Base-by-base conservation (phyloP, 495 filamentous ascomycete species). In the Penicillium alfredii region DNA sequence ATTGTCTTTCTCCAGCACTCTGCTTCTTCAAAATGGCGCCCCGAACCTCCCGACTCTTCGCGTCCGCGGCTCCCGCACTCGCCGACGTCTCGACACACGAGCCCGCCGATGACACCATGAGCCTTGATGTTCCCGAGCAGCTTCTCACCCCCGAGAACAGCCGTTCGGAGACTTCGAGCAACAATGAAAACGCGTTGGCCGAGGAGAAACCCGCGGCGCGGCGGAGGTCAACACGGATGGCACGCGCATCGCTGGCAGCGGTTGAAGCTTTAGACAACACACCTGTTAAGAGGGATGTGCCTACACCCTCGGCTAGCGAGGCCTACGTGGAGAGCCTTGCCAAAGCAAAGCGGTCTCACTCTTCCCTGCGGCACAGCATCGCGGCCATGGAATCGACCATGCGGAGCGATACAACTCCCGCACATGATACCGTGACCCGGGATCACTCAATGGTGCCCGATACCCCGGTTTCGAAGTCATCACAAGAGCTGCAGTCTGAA, bases 111-210 rank as follows among this genome's bases (percentile, higher is more conserved):
- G 56, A 60, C 41, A 53, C 50, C 38, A 66, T 63, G 56, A 58
- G 46, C 30, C 53, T 69, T 26, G 64, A 69, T 34, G 56, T 66
- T 22, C 52, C 66, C 11, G 66, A 63, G 52, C 64, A 68, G 42
- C 59, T 71, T 10, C 53, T 71, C 13, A 71, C 66, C 3, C 66
- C 66, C 22, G 66, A 71, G 35, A 62, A 64, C 26, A 68, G 66
- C 40, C 64, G 66, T 37, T 71, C 66, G n/a, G 66, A 71, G 38
- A 71, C 66, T 1, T 71, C 66, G 3, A 71, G 66, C 53, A 71
- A 68, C 46, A 64, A 64, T 51, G 66, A 68, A 47, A 59, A 64
- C 57, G 60, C 60, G 53, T 62, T 51, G 14, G 43, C 46, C 11
- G 66, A 70, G 13, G 66, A 71, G 40, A 67, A 64, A 43, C 47